Conservation (phyloP, 805 yeast species). For the Pichia insulana region DNA sequence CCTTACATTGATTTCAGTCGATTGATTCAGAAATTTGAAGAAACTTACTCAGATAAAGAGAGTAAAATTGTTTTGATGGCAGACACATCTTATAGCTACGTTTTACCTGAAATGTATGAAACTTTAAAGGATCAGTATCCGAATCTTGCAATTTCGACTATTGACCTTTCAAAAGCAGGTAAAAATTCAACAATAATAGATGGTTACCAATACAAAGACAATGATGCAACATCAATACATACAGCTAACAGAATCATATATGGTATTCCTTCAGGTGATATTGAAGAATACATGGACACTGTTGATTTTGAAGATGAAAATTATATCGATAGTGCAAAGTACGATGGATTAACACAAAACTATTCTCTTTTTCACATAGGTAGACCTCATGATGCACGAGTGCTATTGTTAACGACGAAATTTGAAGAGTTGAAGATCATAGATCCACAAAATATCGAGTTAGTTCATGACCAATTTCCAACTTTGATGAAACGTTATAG, state of each 20-base stretch:
- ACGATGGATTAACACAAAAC: slow-evolving; percentile 29
- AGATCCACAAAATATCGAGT: slow-evolving; percentile 31
- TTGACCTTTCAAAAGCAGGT: slow-evolving; percentile 26
- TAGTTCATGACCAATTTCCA: slow-evolving; percentile 57
- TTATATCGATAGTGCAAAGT: slow-evolving; percentile 22
- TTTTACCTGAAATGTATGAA: slow-evolving; percentile 33
- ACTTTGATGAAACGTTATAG: slow-evolving; percentile 77
- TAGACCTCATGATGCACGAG: slow-evolving; percentile 67
- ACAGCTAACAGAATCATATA: slow-evolving; percentile 27
- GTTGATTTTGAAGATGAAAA: slow-evolving; percentile 8
- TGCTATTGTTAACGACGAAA: slow-evolving; percentile 65
- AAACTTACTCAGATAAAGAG: slow-evolving; percentile 31
- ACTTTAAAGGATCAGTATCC: slow-evolving; percentile 27
- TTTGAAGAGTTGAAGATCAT: slow-evolving; percentile 46
- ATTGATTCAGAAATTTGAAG: slow-evolving; percentile 33
- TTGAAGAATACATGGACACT: slow-evolving; percentile 3
- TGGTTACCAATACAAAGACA: slow-evolving; percentile 1
- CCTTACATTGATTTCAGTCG: slow-evolving; percentile 42
- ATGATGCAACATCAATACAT: background rate
- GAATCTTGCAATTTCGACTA: slow-evolving; percentile 31
- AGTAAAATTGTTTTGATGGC: slow-evolving; percentile 58
- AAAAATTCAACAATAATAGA: slow-evolving; percentile 21
- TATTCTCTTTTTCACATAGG: slow-evolving; percentile 64
- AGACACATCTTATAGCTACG: slow-evolving; percentile 55
- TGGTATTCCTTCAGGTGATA: slow-evolving; percentile 19